Conservation (phyloP, 2,329 filamentous ascomycete species). For the Nigrospora sphaerica region DNA sequence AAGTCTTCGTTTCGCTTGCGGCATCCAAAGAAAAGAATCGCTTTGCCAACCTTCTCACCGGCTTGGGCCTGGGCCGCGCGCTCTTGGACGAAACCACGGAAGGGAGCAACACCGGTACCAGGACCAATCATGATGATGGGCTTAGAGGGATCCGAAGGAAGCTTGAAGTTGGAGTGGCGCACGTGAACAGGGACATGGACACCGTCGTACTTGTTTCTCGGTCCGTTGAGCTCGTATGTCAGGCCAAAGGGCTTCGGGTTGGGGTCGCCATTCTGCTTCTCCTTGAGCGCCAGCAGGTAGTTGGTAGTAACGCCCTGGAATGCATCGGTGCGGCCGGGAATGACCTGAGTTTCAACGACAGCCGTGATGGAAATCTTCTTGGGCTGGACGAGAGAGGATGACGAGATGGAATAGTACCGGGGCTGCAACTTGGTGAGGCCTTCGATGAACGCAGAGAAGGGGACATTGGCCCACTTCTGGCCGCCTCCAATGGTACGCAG, state of each 20-base stretch:
- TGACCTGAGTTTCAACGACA: constrained; percentile 76
- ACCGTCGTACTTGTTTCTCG: constrained; percentile 94
- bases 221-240: constrained; percentile 80
- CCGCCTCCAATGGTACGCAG: constrained; percentile 66
- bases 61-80: constrained; percentile 74
- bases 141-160: constrained; percentile 89
- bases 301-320: constrained; percentile 96
- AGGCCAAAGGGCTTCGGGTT: constrained; percentile 76
- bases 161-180: constrained; percentile 97
- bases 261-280: constrained; percentile 89
- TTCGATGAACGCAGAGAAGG: constrained; percentile 93
- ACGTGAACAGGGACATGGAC: constrained; percentile 93
- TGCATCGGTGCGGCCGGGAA: constrained; percentile 67
- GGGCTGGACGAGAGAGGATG: constrained; percentile 88
- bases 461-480: constrained; percentile 73
- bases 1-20: constrained; percentile 84
- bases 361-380: constrained; percentile 94
- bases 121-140: constrained; percentile 95
- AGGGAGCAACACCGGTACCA: constrained; percentile 92
- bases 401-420: constrained; percentile 98
- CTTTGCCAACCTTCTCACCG: constrained; percentile 78
- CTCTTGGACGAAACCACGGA: constrained; percentile 93
- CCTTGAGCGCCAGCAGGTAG: constrained; percentile 88
- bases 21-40: constrained; percentile 92
- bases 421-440: constrained; percentile 91